A percentile compares a stretch with the other conserved stretches of the same genome.
Evolutionary conservation across 306 rosid genomes (phyloP).

Genomic region (Begonia loranthoides): DNA sequence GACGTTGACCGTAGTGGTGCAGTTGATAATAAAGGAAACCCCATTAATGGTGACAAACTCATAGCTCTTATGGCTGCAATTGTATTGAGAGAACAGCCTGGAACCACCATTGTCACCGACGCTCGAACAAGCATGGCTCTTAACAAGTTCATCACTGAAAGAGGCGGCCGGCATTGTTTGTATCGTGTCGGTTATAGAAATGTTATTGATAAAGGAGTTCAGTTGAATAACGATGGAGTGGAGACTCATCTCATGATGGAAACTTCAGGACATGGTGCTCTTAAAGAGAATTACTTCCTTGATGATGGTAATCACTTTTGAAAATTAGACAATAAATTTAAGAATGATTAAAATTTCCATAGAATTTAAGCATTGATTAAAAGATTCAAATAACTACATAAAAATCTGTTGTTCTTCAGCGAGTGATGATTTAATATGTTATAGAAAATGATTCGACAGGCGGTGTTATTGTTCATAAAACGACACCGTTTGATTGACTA

Average conservation of each 20-base stretch:
- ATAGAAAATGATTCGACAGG: too few relatives aligned
- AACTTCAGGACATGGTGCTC: slow-evolving; percentile 90
- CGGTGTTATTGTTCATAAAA: too few relatives aligned
- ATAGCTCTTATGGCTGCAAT: slow-evolving; percentile 82
- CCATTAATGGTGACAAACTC: slow-evolving; percentile 71
- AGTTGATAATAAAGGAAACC: slow-evolving; percentile 56
- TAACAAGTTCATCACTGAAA: slow-evolving; percentile 40
- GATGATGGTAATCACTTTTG: slow-evolving; percentile 47
- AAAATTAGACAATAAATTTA: too few relatives aligned
- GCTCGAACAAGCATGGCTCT: slow-evolving; percentile 79
- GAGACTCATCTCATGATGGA: slow-evolving; percentile 87
- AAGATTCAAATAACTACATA: too few relatives aligned
- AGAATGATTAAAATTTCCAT: too few relatives aligned
- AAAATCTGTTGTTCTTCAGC: too few relatives aligned
- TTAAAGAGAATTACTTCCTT: slow-evolving; percentile 76
- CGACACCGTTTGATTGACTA: too few relatives aligned
- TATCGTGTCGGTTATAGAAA: slow-evolving; percentile 81
- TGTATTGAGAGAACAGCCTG: slow-evolving; percentile 62
- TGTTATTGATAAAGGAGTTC: slow-evolving; percentile 77
- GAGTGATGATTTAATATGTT: too few relatives aligned
- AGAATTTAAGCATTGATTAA: too few relatives aligned
- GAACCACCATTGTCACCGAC: slow-evolving; percentile 61
- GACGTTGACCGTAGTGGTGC: slow-evolving; percentile 87
- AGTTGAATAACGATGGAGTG: slow-evolving; percentile 50
- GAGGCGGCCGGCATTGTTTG: slow-evolving; percentile 72